Base-by-base conservation (phyloP, 495 filamentous ascomycete genomes). In the Usnea hakonensis region DNA sequence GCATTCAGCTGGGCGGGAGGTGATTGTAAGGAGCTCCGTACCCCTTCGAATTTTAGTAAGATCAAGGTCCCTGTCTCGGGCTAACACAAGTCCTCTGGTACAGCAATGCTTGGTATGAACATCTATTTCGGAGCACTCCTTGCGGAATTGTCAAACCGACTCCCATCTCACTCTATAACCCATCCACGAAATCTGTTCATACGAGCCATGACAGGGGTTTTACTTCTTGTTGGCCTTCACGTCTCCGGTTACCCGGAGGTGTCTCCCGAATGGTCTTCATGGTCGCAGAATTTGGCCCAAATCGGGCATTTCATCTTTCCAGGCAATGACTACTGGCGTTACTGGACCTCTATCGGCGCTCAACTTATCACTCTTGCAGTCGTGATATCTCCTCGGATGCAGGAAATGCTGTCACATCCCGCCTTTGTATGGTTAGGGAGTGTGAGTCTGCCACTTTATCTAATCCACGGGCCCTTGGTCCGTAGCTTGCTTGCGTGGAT, bases 181-280 rank as follows among this genome's bases (percentile, higher is more conserved):
- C n/a, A 30, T 43, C 62, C 54, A 36, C 55, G 37, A 3, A n/a
- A 36, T 36, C 55, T 44, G 21, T 19, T 55, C 11, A 30, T 53
- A 28, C 58, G 78, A n/a, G 71, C 73, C 38, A 55, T 80, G 37
- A 65, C 85, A 36, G 67, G 77, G 17, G 59, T 69, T 9, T 38
- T 77, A 35, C 73, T 85, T 60, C 10, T 60, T 16, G 54, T 74
- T 54, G 44, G 76, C 38, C 77, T 86, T 21, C 69, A 83, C 48
- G 70, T 85, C 28, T 78, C 77, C 52, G 79, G 78, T 6, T 87
- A 81, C 61, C 85, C 85, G 8, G 83, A 84, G 65, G 74, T 79
- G 32, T 74, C 85, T 55, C 73, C 77, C 4, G 78, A 83, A 69
- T 86, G 79, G 79, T 69, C 76, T 21, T 67, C 70, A 26, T 88